phyloP scores from a whole-genome alignment of 2,329 filamentous ascomycete genomes.

The Diaporthe citrichinensis region DNA sequence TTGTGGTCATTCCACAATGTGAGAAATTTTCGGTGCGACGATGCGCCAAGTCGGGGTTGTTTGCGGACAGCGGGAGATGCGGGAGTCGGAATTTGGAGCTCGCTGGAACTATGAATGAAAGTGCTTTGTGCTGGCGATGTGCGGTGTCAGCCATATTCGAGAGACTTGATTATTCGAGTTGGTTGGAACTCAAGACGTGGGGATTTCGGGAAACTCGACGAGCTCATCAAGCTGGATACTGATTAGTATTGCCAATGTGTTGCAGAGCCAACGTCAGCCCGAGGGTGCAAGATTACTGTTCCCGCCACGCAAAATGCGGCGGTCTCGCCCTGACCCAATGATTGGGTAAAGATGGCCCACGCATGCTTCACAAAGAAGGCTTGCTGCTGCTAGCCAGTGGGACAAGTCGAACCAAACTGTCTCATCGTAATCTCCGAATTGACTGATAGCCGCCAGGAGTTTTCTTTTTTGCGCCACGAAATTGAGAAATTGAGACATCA shows the following conservation, averaged over 20 bases:
- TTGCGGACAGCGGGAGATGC: neutral
- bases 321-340: neutral
- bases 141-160: neutral
- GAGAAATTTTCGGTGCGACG: neutral
- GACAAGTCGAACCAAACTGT: neutral
- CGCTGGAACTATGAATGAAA: neutral
- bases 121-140: neutral
- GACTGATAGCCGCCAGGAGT: neutral
- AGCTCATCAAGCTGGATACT: neutral
- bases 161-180: neutral
- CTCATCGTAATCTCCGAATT: neutral
- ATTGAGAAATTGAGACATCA: too few species aligned
- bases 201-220: neutral
- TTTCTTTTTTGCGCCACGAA: neutral
- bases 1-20: constrained; percentile 20
- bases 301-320: neutral
- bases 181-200: neutral
- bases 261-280: too few species aligned
- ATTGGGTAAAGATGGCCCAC: neutral
- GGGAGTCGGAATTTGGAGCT: neutral
- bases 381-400: neutral
- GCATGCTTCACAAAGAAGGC: neutral
- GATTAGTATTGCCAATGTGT: too few species aligned
- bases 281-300: neutral
- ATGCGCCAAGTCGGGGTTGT: neutral